phyloP scores from a whole-genome alignment of 257 asterid genomes.

The Cinchona pubescens region DNA sequence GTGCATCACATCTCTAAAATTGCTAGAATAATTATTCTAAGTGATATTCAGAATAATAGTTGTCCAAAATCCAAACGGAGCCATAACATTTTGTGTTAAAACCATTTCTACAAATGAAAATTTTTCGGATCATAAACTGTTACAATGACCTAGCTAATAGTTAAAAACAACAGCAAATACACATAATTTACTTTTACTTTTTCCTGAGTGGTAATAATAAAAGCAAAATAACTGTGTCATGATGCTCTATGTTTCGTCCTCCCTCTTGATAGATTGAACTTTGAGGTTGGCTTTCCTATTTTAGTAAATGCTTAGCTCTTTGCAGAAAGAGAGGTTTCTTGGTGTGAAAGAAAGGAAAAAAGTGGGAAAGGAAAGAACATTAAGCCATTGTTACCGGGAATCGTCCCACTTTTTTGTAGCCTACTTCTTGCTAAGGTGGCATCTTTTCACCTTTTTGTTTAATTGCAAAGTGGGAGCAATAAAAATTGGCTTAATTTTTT shows the following conservation, averaged over 20 bases:
- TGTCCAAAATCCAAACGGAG: no score
- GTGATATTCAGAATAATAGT: no score
- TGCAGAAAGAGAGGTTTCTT: background rate
- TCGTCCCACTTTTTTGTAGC: background rate
- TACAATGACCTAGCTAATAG: background rate
- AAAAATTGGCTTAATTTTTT: no score
- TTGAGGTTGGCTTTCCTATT: background rate
- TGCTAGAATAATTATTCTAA: no score
- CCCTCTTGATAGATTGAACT: background rate
- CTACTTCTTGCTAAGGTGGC: background rate
- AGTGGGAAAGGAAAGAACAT: background rate
- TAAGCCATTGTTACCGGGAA: background rate
- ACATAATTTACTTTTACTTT: background rate
- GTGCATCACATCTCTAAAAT: no score
- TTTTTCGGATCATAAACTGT: background rate
- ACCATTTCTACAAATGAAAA: background rate
- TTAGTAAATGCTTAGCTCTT: background rate
- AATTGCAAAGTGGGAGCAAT: background rate
- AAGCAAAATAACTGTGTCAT: background rate
- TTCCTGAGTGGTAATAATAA: background rate
- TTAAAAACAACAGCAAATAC: background rate
- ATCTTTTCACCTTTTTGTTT: slow-evolving; percentile 6
- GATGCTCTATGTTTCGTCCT: background rate
- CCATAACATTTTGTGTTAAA: no score
- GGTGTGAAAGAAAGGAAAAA: slow-evolving; percentile 3